Conservation (phyloP, 768 basidiomycete genomes). For the Mycena epipterygia region DNA sequence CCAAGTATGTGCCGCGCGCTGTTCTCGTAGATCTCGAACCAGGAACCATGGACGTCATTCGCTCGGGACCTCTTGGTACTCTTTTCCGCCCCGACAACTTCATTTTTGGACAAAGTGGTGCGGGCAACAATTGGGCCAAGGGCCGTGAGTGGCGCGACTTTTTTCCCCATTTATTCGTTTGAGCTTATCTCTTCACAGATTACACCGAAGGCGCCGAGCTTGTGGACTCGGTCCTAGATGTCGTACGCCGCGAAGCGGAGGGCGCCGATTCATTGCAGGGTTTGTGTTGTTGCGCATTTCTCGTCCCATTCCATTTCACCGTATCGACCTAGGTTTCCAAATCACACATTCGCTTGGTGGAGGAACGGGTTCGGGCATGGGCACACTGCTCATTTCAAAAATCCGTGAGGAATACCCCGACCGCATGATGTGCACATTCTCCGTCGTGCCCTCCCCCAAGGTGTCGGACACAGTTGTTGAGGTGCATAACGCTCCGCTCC, state of each 20-base stretch:
- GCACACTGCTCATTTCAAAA: constrained; percentile 98
- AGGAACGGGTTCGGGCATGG: constrained; percentile 99
- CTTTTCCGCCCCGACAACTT: constrained; percentile 99
- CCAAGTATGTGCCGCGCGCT: constrained; percentile 99
- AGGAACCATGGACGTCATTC: constrained; percentile 94
- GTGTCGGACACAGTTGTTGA: constrained; percentile 99
- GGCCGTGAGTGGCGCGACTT: constrained; percentile 68
- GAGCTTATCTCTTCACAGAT: constrained; percentile 59
- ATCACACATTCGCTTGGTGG: constrained; percentile 99
- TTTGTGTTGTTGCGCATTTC: constrained; percentile 45
- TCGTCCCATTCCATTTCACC: constrained; percentile 16
- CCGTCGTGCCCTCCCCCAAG: constrained; percentile 97
- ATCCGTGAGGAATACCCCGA: constrained; percentile 99
- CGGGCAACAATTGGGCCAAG: constrained; percentile 99
- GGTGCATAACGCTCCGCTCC: constrained; percentile 52
- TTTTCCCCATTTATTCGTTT: constrained; percentile 4
- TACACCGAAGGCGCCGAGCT: constrained; percentile 98
- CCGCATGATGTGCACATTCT: constrained; percentile 99
- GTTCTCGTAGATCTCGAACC: constrained; percentile 98
- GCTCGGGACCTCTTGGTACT: constrained; percentile 88
- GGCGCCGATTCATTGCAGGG: constrained; percentile 97
- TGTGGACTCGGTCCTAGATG: constrained; percentile 97
- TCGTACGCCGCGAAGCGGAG: constrained; percentile 99
- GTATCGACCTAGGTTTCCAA: constrained; percentile 84
- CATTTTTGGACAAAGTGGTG: constrained; percentile 97